Base-by-base conservation (phyloP, 371 early-diverging fungal species). In the Saksenaea vasiformis region DNA sequence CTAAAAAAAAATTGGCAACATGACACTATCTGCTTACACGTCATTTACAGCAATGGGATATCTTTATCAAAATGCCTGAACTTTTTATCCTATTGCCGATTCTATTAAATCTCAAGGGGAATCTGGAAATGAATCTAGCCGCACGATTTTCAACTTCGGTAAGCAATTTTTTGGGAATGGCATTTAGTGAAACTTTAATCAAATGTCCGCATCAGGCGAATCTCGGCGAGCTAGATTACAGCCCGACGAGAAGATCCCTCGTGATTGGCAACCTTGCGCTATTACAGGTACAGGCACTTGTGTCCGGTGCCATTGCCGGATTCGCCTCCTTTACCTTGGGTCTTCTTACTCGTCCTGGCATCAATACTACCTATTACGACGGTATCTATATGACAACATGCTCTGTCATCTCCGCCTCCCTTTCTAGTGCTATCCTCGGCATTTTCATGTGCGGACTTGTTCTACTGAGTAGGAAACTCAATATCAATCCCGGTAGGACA, bases 121-220 rank as follows among this genome's bases (percentile, higher is more conserved):
- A 94, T 77, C 84, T 94, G 22, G 95, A 94, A 73, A 91, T 93
- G 87, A 95, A 92, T 65, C 82, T 94, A 59, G 90, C 94, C 2
- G 87, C 94, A 22, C 80, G 95, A 4, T 76, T 94, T 27, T 91
- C 94, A 5, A 94, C 95, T 3, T 86, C 85, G 34, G 87, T 87
- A 77, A 80, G 69, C 60, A 28, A 14, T 56, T 43, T 14, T 15
- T 31, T 31, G 31, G n/a, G 22, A 57, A n/a, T 51, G n/a, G 17
- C 54, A 47, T 47, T 47, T 47, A 47, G 51, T 22, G 5, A 13
- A 47, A 47, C 51, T 22, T 47, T 22, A 47, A 14, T 31, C 56
- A 24, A 58, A 28, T 60, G 31, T 55, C 35, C 36, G 28, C 27
- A 19, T 44, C 67, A 89, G 84, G 87, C 90, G 8, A 89, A 89